Percentiles rank a stretch among this genome's conserved stretches.
Conservation (phyloP, 202 grass and related monocot genomes). For the Panicum hallii region DNA sequence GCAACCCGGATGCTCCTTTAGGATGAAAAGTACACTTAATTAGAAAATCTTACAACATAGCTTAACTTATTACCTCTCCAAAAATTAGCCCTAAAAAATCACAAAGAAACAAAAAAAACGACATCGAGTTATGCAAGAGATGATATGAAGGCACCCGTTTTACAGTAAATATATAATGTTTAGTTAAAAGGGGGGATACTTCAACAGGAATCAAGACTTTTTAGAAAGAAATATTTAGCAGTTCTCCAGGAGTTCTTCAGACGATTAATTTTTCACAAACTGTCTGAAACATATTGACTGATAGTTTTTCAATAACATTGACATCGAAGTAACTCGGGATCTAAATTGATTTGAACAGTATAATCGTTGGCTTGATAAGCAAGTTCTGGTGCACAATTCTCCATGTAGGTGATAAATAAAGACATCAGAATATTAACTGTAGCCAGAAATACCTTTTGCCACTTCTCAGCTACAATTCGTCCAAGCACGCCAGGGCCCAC, state of each 20-base stretch:
- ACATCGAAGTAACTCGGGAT: too few species aligned
- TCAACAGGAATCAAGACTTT: background rate
- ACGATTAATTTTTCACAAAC: background rate
- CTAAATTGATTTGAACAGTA: background rate
- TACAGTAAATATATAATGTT: background rate
- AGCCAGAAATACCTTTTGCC: constrained; percentile 61
- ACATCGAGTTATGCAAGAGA: background rate
- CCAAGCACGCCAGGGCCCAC: constrained; percentile 92
- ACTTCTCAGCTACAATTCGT: constrained; percentile 77
- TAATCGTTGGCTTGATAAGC: background rate
- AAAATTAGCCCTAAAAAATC: background rate
- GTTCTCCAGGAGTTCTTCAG: background rate
- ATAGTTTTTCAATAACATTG: background rate
- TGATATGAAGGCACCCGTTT: background rate
- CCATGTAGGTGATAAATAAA: background rate
- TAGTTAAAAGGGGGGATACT: background rate
- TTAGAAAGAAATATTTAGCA: background rate
- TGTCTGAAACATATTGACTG: background rate
- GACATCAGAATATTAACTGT: background rate
- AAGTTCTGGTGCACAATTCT: background rate
- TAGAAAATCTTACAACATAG: background rate
- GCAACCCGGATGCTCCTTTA: constrained; percentile 78
- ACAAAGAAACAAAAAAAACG: background rate
- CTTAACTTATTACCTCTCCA: background rate
- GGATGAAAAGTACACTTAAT: constrained; percentile 4